Conservation (phyloP, 208 protist species). For the Acanthamoeba comandoni region DNA sequence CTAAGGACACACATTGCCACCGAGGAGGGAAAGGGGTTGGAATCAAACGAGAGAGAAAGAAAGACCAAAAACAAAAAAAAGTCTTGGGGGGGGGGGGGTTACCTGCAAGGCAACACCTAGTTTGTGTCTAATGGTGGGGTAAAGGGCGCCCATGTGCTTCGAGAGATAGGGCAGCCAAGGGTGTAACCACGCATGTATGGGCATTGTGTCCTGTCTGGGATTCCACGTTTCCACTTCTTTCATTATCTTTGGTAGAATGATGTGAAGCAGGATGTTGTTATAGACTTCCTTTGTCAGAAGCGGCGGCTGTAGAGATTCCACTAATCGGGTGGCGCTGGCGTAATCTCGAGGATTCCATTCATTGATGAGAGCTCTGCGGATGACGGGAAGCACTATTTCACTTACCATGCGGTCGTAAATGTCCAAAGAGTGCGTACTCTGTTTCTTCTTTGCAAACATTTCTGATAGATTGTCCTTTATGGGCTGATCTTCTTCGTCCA, state of each 20-base stretch:
- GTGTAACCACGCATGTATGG: constrained; percentile 74
- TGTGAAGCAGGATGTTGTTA: constrained; percentile 67
- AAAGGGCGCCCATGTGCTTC: constrained; percentile 69
- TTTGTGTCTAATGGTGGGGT: constrained; percentile 58
- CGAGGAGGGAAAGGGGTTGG: constrained; percentile 17
- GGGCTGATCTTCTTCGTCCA: background rate
- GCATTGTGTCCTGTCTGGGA: constrained; percentile 62
- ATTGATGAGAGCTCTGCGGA: constrained; percentile 33
- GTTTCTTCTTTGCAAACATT: background rate
- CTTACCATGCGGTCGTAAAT: constrained; percentile 69
- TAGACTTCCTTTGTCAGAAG: constrained; percentile 37
- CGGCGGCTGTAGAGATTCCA: constrained; percentile 4
- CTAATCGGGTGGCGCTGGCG: background rate
- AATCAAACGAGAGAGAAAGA: no score
- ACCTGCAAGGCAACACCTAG: constrained; percentile 28
- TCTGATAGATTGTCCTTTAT: constrained; percentile 19
- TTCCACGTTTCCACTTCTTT: constrained; percentile 73
- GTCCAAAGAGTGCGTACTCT: background rate
- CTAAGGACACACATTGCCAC: background rate
- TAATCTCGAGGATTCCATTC: constrained; percentile 66
- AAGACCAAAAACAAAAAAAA: no score
- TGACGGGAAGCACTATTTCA: constrained; percentile 66
- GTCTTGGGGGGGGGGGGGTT: no score
- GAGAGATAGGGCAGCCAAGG: constrained; percentile 69
- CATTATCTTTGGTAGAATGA: constrained; percentile 73